A percentile compares a stretch with the other conserved stretches of the same genome.
phyloP scores from a whole-genome alignment of 805 yeast genomes.

The Saccharomyces paradoxus region DNA sequence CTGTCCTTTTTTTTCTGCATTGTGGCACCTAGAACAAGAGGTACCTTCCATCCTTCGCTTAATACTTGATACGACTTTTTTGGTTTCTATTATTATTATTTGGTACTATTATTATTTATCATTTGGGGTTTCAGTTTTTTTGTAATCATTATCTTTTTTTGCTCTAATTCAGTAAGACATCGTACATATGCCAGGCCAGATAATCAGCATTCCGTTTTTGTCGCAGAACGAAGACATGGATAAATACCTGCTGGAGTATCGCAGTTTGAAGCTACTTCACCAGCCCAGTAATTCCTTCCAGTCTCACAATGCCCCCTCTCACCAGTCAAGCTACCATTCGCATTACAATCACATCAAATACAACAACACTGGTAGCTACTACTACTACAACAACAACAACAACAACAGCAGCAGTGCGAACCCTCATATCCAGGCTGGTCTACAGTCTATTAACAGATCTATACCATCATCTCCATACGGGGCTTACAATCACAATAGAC shows the following conservation, averaged over 20 bases:
- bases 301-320: constrained; percentile 1
- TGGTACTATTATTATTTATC: neutral
- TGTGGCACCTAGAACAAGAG: neutral
- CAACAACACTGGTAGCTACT: neutral
- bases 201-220: constrained; percentile 26
- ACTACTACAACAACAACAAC: constrained; percentile 3
- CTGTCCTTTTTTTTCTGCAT: neutral
- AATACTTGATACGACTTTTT: neutral
- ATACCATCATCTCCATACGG: neutral
- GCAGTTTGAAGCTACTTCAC: constrained; percentile 16
- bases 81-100: neutral
- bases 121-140: constrained; percentile 1
- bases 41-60: neutral
- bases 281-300: constrained; percentile 8
- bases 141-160: neutral
- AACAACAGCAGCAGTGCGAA: constrained; percentile 1
- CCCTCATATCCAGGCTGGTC: neutral
- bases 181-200: constrained; percentile 24
- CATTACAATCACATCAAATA: constrained; percentile 1
- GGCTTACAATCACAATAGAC: neutral
- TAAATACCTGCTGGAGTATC: constrained; percentile 22
- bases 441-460: neutral
- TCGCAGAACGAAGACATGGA: constrained; percentile 32
- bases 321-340: constrained; percentile 1
- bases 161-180: neutral